These are phyloP conservation scores for Chalciporus sphaerocephalus DNA, from an alignment of 768 basidiomycete species.

Conservation along the genomic window DNA sequence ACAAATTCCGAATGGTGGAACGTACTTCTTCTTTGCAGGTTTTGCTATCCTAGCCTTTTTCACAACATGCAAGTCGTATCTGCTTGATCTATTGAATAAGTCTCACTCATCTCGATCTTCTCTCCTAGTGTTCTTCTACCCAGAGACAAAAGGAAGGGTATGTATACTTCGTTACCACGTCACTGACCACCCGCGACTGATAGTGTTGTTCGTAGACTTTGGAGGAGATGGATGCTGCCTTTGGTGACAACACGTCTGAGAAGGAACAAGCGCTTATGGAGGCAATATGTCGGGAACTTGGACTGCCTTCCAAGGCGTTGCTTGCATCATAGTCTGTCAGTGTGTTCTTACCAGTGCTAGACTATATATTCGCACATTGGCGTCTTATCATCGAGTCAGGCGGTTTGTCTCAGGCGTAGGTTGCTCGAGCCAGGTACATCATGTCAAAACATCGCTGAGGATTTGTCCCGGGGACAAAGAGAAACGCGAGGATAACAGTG, in stretches of 20 bases:
- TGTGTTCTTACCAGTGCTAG: too few relatives aligned
- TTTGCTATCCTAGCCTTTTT: constrained; percentile 26
- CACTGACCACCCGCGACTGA: neutral
- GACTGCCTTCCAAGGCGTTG: constrained; percentile 25
- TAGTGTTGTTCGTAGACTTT: constrained; percentile 21
- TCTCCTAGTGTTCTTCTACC: constrained; percentile 22
- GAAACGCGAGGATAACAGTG: too few relatives aligned
- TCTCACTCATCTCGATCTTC: constrained; percentile 1
- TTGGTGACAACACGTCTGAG: constrained; percentile 28
- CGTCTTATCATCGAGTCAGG: too few relatives aligned
- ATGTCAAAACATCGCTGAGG: too few relatives aligned
- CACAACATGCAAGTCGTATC: constrained; percentile 25
- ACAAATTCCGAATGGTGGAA: constrained; percentile 18
- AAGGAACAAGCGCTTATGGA: constrained; percentile 26
- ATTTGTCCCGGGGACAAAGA: too few relatives aligned
- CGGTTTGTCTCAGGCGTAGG: too few relatives aligned
- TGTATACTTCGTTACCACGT: constrained; percentile 4
- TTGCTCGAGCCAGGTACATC: too few relatives aligned
- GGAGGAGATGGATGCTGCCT: constrained; percentile 32
- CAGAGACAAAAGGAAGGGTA: constrained; percentile 33
- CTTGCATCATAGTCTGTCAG: constrained; percentile 11
- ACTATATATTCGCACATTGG: too few relatives aligned
- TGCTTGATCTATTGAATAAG: too few relatives aligned
- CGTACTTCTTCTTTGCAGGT: constrained; percentile 30
- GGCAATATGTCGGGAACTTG: constrained; percentile 26